Evolutionary conservation across 495 filamentous ascomycete genomes (phyloP), one percentile per base, ranked within the genome.

Genomic region (Xylaria curta): DNA sequence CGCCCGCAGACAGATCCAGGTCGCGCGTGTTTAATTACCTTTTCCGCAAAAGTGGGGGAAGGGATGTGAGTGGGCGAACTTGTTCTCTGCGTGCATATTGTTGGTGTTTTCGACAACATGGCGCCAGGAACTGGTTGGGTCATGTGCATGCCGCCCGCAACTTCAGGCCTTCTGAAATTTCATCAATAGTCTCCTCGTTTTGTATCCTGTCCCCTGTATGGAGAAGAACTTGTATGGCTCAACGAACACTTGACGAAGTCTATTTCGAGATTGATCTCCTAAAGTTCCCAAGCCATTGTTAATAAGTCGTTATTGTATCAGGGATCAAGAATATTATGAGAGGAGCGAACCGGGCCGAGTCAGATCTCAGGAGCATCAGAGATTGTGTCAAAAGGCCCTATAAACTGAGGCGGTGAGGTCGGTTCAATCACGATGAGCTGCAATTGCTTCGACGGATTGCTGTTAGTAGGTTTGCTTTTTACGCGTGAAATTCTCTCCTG

Each of bases 61-160:
- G 80, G 78, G 65, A 81, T 79, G 80, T 6, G 56, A 13, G 4
- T 62, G 9, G 28, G 65, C 65, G 46, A 81, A 80, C 13, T 75
- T 78, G 62, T 79, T 82, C 26, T 80, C 78, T 13, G 70, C 74
- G 53, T 76, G 70, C 19, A 81, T 76, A 42, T 76, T 75, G 19
- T 75, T 78, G 10, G 80, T 76, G 4, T 75, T 78, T 53, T 82
- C 80, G 19, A 80, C 76, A 21, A 80, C 70, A 61, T 81, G 78
- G 0, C 81, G 54, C 75, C 75, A 80, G 47, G 70, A 60, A 53
- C 73, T 78, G 0, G 73, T 65, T 0, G 77, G 65, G 63, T 78
- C 80, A 33, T 71, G 40, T 0, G 73, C 74, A 33, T 79, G 73
- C 75, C 77, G 76, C 42, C 75, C 77, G 76, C 42, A 26, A n/a